Evolutionary conservation across 2,329 filamentous ascomycete genomes (phyloP).

Genomic region (Drechslera avenae): DNA sequence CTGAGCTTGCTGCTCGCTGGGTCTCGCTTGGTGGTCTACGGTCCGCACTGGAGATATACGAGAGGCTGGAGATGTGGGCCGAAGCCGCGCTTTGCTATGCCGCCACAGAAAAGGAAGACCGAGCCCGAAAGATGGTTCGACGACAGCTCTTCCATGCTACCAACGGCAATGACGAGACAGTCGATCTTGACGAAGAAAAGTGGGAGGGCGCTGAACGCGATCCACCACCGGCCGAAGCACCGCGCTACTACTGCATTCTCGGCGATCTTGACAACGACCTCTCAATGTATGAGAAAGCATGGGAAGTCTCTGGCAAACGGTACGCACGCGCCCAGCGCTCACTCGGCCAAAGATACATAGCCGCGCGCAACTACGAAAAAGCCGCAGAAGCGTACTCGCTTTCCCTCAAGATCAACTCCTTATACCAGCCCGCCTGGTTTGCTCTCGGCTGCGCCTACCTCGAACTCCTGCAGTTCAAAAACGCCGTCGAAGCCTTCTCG

Average conservation of each 20-base stretch:
- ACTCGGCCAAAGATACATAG: constrained; percentile 77
- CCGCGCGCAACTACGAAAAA: constrained; percentile 66
- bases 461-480: constrained; percentile 74
- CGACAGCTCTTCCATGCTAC: constrained; percentile 77
- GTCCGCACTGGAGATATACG: constrained; percentile 94
- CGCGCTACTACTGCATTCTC: constrained; percentile 88
- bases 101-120: constrained; percentile 77
- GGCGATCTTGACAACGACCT: constrained; percentile 83
- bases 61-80: constrained; percentile 89
- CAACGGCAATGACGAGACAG: constrained; percentile 46
- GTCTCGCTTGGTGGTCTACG: constrained; percentile 82
- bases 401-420: constrained; percentile 76
- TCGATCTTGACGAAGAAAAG: constrained; percentile 53
- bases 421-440: constrained; percentile 87
- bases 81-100: constrained; percentile 92
- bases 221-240: constrained; percentile 78
- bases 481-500: constrained; percentile 82
- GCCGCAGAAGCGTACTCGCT: constrained; percentile 79
- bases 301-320: constrained; percentile 79
- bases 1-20: constrained; percentile 93
- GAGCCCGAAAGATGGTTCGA: constrained; percentile 76
- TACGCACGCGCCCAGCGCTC: constrained; percentile 89
- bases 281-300: constrained; percentile 79
- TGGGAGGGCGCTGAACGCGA: constrained; percentile 71
- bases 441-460: constrained; percentile 87